phyloP scores from a whole-genome alignment of 306 rosid species.

The Prunus kanzakura region DNA sequence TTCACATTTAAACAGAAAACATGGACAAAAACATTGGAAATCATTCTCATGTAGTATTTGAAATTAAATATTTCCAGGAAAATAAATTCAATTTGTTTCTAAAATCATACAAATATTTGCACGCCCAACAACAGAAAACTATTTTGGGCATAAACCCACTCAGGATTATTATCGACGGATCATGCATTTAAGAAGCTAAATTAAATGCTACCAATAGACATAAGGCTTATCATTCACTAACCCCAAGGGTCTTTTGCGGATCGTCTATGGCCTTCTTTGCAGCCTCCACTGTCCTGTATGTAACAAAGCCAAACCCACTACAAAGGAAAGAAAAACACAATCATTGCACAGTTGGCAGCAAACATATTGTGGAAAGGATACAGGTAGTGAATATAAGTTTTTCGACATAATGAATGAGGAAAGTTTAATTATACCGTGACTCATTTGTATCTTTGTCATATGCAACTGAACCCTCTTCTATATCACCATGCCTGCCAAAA shows the following conservation, averaged over 20 bases:
- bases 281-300: conserved; percentile 60
- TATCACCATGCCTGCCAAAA: conserved; percentile 63
- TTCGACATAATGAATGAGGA: not conserved
- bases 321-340: conserved; percentile 24
- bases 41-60: too few relatives aligned
- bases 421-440: conserved; percentile 44
- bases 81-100: too few relatives aligned
- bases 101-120: too few relatives aligned
- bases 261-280: conserved; percentile 78
- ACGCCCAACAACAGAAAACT: not conserved
- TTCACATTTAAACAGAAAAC: not conserved
- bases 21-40: not conserved
- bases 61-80: too few relatives aligned
- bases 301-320: conserved; percentile 84
- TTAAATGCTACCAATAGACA: not conserved
- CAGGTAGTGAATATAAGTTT: not conserved
- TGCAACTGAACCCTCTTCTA: conserved; percentile 88
- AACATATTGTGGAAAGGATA: not conserved
- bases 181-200: conserved; percentile 9
- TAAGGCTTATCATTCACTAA: conserved; percentile 29
- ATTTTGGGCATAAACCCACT: not conserved
- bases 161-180: not conserved
- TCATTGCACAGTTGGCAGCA: not conserved
- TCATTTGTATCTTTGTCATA: conserved; percentile 74
- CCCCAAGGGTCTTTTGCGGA: conserved; percentile 64